A percentile compares a stretch with the other conserved stretches of the same genome.
Evolutionary conservation across 2,329 filamentous ascomycete species (phyloP).

Genomic region (Cryphonectria nitschkei): DNA sequence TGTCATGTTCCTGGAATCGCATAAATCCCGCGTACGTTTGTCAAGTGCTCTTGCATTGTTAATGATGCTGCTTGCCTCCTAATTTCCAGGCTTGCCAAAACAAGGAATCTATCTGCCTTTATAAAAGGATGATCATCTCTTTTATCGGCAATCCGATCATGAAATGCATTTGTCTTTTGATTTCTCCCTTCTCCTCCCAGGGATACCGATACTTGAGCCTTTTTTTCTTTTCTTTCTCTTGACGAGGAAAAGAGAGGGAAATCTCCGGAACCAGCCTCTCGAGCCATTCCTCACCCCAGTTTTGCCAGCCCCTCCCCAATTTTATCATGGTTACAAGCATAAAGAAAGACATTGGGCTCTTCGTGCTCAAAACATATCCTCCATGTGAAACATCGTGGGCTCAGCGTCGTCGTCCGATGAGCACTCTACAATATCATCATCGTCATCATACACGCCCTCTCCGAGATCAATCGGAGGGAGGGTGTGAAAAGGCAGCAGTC

Average conservation of each 20-base stretch:
- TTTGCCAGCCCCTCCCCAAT: background rate
- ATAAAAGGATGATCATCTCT: background rate
- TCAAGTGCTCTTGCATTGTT: background rate
- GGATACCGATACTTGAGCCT: slow-evolving; percentile 14
- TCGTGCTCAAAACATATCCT: slow-evolving; percentile 1
- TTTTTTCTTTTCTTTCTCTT: background rate
- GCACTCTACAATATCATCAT: background rate
- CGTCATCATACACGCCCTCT: background rate
- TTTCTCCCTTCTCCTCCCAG: background rate
- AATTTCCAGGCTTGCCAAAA: background rate
- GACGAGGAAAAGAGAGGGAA: background rate
- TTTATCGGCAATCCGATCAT: background rate
- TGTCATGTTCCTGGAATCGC: background rate
- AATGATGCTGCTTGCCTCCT: slow-evolving; percentile 1
- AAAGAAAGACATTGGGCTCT: background rate
- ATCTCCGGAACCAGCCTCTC: slow-evolving; percentile 4
- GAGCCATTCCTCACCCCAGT: background rate
- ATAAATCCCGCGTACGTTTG: background rate
- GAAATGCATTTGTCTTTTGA: background rate
- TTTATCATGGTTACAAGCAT: background rate
- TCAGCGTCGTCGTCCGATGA: slow-evolving; percentile 13
- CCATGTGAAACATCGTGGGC: slow-evolving; percentile 20
- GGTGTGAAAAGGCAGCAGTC: background rate
- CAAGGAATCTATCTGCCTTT: background rate
- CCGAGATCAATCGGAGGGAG: slow-evolving; percentile 2